phyloP scores from a whole-genome alignment of 1,284 basidiomycete genomes.

The Irpex sp. region DNA sequence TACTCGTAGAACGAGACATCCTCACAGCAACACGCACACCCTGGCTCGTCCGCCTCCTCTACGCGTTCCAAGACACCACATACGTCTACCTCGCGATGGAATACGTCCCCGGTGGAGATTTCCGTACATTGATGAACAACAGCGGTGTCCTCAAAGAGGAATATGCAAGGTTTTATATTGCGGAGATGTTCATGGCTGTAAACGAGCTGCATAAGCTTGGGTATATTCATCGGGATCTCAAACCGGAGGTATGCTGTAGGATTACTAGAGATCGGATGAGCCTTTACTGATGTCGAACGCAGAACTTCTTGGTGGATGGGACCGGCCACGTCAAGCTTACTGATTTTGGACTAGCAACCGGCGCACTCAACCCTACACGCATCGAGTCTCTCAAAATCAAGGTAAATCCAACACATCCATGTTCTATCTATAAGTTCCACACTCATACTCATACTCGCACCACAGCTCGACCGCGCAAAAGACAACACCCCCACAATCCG shows the following conservation, averaged over 20 bases:
- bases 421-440: no score
- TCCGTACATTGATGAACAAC: slow-evolving; percentile 92
- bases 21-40: slow-evolving; percentile 93
- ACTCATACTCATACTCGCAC: neutral
- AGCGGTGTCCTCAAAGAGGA: slow-evolving; percentile 91
- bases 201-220: slow-evolving; percentile 92
- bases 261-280: no score
- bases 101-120: slow-evolving; percentile 96
- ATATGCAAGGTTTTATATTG: slow-evolving; percentile 92
- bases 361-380: slow-evolving; percentile 90
- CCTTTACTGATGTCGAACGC: neutral
- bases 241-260: slow-evolving; percentile 69
- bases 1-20: slow-evolving; percentile 95
- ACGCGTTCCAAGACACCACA: slow-evolving; percentile 90
- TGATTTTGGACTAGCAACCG: slow-evolving; percentile 97
- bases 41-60: slow-evolving; percentile 89
- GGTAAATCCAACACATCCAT: slow-evolving; percentile 41
- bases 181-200: slow-evolving; percentile 93
- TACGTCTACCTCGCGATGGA: slow-evolving; percentile 97
- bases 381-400: slow-evolving; percentile 95
- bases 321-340: slow-evolving; percentile 98
- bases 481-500: slow-evolving; percentile 90
- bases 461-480: slow-evolving; percentile 92
- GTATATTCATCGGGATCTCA: slow-evolving; percentile 96
- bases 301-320: slow-evolving; percentile 98